Conservation (phyloP, 202 grass and related monocot species). For the Sporobolus alterniflorus region DNA sequence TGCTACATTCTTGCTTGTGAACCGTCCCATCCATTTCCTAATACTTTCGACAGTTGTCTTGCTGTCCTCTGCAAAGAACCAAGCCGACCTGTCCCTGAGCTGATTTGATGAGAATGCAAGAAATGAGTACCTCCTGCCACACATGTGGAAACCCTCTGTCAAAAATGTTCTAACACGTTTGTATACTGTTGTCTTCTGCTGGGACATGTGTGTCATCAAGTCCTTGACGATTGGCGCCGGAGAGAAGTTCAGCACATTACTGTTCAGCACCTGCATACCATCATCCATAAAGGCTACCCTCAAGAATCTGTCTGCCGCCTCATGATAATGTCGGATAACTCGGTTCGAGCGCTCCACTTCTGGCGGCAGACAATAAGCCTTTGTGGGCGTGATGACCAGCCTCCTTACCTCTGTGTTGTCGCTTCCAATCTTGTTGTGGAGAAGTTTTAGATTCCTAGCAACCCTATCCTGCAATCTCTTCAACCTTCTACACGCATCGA, state of each 20-base stretch:
- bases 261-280: constrained; percentile 74
- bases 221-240: constrained; percentile 71
- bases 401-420: constrained; percentile 54
- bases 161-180: constrained; percentile 64
- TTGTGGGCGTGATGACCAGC: constrained; percentile 84
- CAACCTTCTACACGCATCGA: constrained; percentile 48
- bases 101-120: constrained; percentile 95
- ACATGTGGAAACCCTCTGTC: constrained; percentile 75
- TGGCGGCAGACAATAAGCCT: constrained; percentile 75
- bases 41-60: constrained; percentile 53
- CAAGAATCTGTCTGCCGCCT: constrained; percentile 73
- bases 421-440: constrained; percentile 41
- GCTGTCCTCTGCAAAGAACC: constrained; percentile 88
- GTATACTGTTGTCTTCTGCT: constrained; percentile 80
- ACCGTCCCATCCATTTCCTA: constrained; percentile 86
- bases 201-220: constrained; percentile 59
- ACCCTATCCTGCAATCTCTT: constrained; percentile 58
- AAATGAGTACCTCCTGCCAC: constrained; percentile 82
- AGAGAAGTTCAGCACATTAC: constrained; percentile 68
- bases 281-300: constrained; percentile 94
- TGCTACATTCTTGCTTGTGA: constrained; percentile 72
- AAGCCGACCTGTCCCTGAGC: constrained; percentile 83
- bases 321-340: constrained; percentile 64
- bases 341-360: constrained; percentile 78
- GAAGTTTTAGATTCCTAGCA: constrained; percentile 43